phyloP scores from a whole-genome alignment of 2,329 filamentous ascomycete species.

The Aureobasidium sp. region DNA sequence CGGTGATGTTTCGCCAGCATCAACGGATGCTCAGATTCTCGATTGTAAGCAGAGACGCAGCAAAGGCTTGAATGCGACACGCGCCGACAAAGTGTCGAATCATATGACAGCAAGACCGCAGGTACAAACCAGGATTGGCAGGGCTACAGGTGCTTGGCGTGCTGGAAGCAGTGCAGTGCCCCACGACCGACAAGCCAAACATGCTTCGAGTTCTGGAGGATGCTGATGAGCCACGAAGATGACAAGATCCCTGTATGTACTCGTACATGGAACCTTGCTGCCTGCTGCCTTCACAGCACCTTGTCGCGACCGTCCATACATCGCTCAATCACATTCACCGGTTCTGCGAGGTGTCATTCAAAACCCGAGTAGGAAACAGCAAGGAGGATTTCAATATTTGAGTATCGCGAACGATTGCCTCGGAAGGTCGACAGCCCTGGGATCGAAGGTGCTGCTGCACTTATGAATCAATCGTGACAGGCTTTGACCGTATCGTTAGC shows the following conservation, averaged over 20 bases:
- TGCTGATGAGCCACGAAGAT: conserved; percentile 10
- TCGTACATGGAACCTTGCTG: neutral
- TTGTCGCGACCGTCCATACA: neutral
- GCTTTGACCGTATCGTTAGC: neutral
- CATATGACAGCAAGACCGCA: neutral
- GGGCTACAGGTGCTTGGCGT: neutral
- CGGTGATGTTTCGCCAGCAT: neutral
- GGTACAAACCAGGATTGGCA: neutral
- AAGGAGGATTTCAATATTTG: neutral
- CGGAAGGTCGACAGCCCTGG: neutral
- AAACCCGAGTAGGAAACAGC: neutral
- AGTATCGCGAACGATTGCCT: conserved; percentile 6
- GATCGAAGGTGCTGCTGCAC: neutral
- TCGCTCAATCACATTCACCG: neutral
- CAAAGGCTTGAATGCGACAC: neutral
- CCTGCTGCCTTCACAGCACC: neutral
- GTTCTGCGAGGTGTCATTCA: neutral
- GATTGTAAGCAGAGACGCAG: neutral
- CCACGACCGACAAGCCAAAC: neutral
- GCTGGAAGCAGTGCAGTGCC: neutral
- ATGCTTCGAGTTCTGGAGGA: neutral
- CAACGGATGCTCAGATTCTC: neutral
- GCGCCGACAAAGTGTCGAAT: neutral
- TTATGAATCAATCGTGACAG: neutral
- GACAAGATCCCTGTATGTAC: neutral